phyloP scores from a whole-genome alignment of 1,284 basidiomycete genomes.

The Microbotryomycetes sp. region DNA sequence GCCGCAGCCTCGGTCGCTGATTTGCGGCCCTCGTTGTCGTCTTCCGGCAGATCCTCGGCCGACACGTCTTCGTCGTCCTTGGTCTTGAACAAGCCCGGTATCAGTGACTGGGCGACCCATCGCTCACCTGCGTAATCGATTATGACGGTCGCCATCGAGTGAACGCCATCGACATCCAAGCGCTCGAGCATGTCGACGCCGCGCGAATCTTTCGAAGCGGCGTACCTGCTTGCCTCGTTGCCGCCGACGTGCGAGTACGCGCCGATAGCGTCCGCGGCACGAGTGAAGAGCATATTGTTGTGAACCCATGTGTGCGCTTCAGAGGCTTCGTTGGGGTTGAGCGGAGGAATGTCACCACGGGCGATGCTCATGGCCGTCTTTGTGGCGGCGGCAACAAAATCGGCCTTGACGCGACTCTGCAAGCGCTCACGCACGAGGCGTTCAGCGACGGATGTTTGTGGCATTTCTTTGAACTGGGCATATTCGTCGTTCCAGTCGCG shows the following conservation, averaged over 20 bases:
- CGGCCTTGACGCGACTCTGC: constrained; percentile 49
- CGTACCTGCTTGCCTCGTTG: constrained; percentile 51
- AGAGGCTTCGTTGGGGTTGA: constrained; percentile 50
- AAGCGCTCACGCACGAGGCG: constrained; percentile 50
- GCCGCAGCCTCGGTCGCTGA: constrained; percentile 59
- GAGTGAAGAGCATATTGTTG: constrained; percentile 53
- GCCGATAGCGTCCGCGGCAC: constrained; percentile 50
- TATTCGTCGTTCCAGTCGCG: constrained; percentile 57
- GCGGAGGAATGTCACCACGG: constrained; percentile 33
- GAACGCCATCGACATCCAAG: constrained; percentile 42
- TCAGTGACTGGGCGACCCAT: constrained; percentile 53
- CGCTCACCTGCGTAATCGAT: constrained; percentile 53
- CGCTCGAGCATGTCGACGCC: constrained; percentile 50
- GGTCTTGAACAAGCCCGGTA: constrained; percentile 51
- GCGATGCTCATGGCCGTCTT: constrained; percentile 48
- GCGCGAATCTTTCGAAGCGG: constrained; percentile 51
- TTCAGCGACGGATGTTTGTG: constrained; percentile 47
- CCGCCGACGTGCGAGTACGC: constrained; percentile 51
- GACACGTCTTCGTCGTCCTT: constrained; percentile 32
- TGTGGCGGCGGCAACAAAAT: constrained; percentile 50
- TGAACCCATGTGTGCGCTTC: constrained; percentile 51
- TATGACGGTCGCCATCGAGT: constrained; percentile 44
- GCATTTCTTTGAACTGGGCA: constrained; percentile 50
- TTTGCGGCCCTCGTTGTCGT: constrained; percentile 29
- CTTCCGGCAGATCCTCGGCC: constrained; percentile 26